These are phyloP conservation scores for Fusarium sulawesiense DNA, from an alignment of 2,329 filamentous ascomycete species.

Conservation along the genomic window DNA sequence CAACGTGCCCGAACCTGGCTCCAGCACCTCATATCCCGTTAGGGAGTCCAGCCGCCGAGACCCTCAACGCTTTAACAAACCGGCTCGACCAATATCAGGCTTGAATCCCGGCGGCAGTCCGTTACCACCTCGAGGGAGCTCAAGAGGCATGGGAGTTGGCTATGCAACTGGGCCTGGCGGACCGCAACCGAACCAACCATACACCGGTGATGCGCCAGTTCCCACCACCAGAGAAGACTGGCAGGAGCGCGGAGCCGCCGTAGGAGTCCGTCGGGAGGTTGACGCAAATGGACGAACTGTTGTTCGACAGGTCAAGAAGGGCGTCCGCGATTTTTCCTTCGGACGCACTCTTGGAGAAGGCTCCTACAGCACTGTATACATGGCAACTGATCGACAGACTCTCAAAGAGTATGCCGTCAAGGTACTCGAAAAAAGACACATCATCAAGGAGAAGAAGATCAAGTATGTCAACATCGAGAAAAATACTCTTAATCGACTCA, in stretches of 20 bases:
- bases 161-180: constrained; percentile 54
- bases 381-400: constrained; percentile 92
- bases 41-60: constrained; percentile 78
- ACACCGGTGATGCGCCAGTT: constrained; percentile 56
- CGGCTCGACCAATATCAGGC: constrained; percentile 63
- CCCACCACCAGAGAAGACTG: constrained; percentile 84
- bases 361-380: constrained; percentile 95
- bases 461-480: constrained; percentile 99
- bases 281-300: constrained; percentile 87
- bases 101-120: constrained; percentile 64
- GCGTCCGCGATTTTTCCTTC: constrained; percentile 96
- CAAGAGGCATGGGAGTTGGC: constrained; percentile 74
- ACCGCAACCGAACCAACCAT: constrained; percentile 36
- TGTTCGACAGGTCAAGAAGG: constrained; percentile 90
- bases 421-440: constrained; percentile 96
- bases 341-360: constrained; percentile 91
- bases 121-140: constrained; percentile 80
- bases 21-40: constrained; percentile 62
- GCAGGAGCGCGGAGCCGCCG: constrained; percentile 94
- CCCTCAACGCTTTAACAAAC: constrained; percentile 68
- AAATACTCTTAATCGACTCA: constrained; percentile 94
- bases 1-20: constrained; percentile 72
- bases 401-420: constrained; percentile 98
- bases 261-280: constrained; percentile 82
- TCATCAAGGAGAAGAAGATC: constrained; percentile 99